Conservation (phyloP, 1,284 basidiomycete genomes). For the Malassezia furfur region DNA sequence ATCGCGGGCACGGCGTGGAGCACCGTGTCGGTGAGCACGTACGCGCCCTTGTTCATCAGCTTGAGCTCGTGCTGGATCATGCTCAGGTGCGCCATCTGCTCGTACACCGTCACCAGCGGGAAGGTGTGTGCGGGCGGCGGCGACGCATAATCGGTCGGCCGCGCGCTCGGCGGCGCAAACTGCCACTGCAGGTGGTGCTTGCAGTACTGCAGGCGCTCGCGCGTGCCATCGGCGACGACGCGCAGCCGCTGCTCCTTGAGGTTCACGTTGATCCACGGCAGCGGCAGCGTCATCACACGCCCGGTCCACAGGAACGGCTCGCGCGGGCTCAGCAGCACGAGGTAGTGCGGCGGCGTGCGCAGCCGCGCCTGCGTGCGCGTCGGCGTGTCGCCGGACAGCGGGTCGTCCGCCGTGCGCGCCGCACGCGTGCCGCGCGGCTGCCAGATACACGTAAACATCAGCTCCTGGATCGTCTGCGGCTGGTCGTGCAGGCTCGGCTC, state of each 20-base stretch:
- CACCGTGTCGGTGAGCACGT: slow-evolving; percentile 82
- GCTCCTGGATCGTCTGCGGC: slow-evolving; percentile 68
- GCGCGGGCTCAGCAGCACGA: slow-evolving; percentile 77
- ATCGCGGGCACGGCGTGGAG: slow-evolving; percentile 57
- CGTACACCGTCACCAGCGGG: slow-evolving; percentile 58
- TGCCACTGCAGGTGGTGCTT: slow-evolving; percentile 62
- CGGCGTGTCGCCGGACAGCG: background rate
- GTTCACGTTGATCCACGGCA: slow-evolving; percentile 38
- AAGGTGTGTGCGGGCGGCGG: slow-evolving; percentile 25
- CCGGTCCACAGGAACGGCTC: slow-evolving; percentile 90
- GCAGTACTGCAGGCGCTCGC: slow-evolving; percentile 63
- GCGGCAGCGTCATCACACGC: slow-evolving; percentile 56
- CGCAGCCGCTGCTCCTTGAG: slow-evolving; percentile 42
- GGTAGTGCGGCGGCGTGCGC: slow-evolving; percentile 54
- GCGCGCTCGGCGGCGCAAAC: slow-evolving; percentile 17
- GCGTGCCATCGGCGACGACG: slow-evolving; percentile 59
- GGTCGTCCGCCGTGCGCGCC: background rate
- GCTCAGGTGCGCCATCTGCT: slow-evolving; percentile 85
- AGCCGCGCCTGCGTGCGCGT: background rate
- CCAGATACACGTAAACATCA: slow-evolving; percentile 69
- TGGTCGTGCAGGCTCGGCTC: slow-evolving; percentile 71
- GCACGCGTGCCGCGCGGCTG: background rate
- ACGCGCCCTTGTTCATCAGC: slow-evolving; percentile 79
- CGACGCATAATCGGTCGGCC: background rate
- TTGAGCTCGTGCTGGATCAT: slow-evolving; percentile 78